Conservation (phyloP, 768 basidiomycete species). For the Hemileccinum rubropunctum region DNA sequence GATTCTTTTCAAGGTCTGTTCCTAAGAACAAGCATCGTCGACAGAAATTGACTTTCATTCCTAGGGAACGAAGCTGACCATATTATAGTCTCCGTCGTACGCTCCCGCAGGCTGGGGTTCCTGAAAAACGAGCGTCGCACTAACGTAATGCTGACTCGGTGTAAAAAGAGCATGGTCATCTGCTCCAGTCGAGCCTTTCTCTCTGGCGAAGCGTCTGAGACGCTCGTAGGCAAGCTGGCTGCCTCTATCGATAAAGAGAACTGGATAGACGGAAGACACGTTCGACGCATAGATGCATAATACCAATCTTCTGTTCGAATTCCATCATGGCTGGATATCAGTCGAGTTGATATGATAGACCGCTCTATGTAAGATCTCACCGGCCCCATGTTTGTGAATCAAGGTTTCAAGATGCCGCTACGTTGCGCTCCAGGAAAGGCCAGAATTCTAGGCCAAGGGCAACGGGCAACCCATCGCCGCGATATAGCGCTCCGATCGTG, state of each 20-base stretch:
- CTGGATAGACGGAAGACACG: slow-evolving; percentile 17
- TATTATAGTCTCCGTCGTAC: slow-evolving; percentile 69
- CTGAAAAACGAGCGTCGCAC: slow-evolving; percentile 59
- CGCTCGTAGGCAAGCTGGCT: slow-evolving; percentile 27
- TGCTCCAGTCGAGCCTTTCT: slow-evolving; percentile 44
- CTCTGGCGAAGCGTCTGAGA: slow-evolving; percentile 11
- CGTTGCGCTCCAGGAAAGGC: no score
- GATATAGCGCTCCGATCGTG: neutral
- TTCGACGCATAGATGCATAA: neutral
- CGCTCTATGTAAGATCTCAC: no score
- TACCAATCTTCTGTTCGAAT: no score
- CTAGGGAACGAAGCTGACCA: slow-evolving; percentile 79
- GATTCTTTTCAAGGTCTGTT: slow-evolving; percentile 75
- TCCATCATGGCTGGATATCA: no score
- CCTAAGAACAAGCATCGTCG: neutral
- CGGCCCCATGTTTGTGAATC: no score
- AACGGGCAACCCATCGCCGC: neutral
- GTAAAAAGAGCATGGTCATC: slow-evolving; percentile 73
- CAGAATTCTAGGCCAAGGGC: neutral
- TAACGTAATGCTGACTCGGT: slow-evolving; percentile 85
- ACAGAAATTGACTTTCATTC: slow-evolving; percentile 9
- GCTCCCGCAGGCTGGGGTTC: slow-evolving; percentile 61
- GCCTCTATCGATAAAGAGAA: neutral
- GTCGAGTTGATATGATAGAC: no score
- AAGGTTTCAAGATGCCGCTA: no score